phyloP scores from a whole-genome alignment of 2,329 filamentous ascomycete species.

The Claviceps monticola region DNA sequence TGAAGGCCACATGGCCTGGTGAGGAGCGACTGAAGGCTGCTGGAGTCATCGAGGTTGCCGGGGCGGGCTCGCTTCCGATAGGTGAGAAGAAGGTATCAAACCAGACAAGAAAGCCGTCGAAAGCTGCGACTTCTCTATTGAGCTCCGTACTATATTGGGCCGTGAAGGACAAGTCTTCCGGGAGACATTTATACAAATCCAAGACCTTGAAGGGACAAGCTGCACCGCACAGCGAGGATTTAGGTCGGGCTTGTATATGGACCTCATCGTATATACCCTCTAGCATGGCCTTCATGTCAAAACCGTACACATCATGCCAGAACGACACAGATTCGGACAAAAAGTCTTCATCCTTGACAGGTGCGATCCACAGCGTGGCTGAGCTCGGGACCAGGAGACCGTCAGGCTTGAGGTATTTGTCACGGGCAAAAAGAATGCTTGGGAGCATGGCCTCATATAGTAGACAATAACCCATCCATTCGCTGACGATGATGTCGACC shows the following conservation, averaged over 20 bases:
- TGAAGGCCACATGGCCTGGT: conserved; percentile 63
- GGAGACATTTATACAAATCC: conserved; percentile 58
- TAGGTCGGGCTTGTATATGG: conserved; percentile 59
- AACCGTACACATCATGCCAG: conserved; percentile 89
- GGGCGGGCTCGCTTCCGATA: conserved; percentile 36
- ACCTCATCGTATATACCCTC: conserved; percentile 68
- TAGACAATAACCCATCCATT: conserved; percentile 96
- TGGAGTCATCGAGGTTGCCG: conserved; percentile 39
- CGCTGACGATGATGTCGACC: conserved; percentile 89
- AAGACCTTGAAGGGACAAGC: conserved; percentile 58
- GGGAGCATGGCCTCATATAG: conserved; percentile 95
- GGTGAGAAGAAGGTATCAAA: conserved; percentile 87
- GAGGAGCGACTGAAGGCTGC: conserved; percentile 45
- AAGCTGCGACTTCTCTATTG: conserved; percentile 44
- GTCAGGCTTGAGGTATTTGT: conserved; percentile 67
- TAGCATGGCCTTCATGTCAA: conserved; percentile 87
- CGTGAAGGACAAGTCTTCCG: conserved; percentile 63
- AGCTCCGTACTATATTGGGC: conserved; percentile 51
- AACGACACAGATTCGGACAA: conserved; percentile 65
- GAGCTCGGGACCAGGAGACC: conserved; percentile 82
- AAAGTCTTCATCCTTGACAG: conserved; percentile 65
- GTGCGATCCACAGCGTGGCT: conserved; percentile 69
- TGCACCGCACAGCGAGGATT: conserved; percentile 42
- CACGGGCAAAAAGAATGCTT: conserved; percentile 76
- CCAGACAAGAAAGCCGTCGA: conserved; percentile 88